Evolutionary conservation across 345 rosid genomes (phyloP), one percentile per base, ranked within the genome.

Genomic region (Lepidium sativum): DNA sequence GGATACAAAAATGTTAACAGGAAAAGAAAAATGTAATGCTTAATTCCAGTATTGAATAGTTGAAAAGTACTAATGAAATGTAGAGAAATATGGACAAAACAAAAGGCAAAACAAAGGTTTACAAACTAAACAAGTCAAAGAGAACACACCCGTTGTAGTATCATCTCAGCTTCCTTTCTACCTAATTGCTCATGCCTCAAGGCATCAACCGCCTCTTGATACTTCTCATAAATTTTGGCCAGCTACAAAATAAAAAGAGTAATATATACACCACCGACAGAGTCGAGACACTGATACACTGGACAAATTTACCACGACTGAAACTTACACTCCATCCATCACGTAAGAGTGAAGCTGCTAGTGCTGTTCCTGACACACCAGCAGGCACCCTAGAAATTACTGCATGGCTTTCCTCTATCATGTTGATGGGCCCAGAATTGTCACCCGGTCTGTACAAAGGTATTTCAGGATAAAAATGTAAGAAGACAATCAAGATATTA

Each of bases 301-400:
- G 32, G 44, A 34, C 14, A 54, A 47, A 68, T 35, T 64, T 7
- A 38, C 17, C 51, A 56, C 64, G 64, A 6, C 44, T 51, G 37
- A 50, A 48, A 79, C 96, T 84, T 74, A 92, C 98, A 82, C 98
- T 92, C 98, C 98, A 92, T 47, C 98, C 98, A 73, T 92, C 98
- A 53, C 97, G 97, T 72, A 92, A 78, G 75, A 92, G 82, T 44
- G 97, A 89, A 66, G 98, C 96, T 25, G 98, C 98, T 67, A 92
- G 68, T 23, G 97, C 91, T 27, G 97, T 92, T 79, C 96, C 98
- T 41, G 97, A 92, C 62, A 92, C 88, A 75, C 96, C 97, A 38
- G 57, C 80, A 23, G 98, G 98, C 60, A 92, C 82, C 82, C 75
- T 87, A 13, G 97, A 84, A 62, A 89, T 79, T 73, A 82, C 55